Conservation (phyloP, 2,329 filamentous ascomycete genomes). For the Diaporthe ampelina region DNA sequence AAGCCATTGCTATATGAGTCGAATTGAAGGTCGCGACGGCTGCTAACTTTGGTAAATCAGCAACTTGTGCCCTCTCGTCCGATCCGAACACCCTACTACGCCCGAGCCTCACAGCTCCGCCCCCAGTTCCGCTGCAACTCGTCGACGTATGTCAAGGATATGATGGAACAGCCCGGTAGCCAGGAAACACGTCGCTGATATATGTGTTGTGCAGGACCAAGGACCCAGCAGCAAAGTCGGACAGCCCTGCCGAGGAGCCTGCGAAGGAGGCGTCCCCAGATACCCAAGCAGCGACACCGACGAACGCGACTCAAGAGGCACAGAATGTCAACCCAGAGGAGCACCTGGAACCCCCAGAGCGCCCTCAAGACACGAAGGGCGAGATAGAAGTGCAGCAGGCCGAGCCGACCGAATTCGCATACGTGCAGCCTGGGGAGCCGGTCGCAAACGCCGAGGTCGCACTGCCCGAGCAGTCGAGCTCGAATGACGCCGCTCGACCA, state of each 20-base stretch:
- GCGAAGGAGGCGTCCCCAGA: slow-evolving; percentile 21
- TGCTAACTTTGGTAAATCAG: slow-evolving; percentile 42
- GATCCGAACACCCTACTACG: slow-evolving; percentile 35
- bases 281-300: slow-evolving; percentile 2
- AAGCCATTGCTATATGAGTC: neutral
- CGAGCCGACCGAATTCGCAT: slow-evolving; percentile 13
- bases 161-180: no score
- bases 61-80: slow-evolving; percentile 43
- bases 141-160: slow-evolving; percentile 33
- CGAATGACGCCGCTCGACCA: neutral
- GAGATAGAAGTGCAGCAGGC: slow-evolving; percentile 32
- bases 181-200: neutral
- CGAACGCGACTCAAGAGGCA: neutral
- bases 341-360: slow-evolving; percentile 24
- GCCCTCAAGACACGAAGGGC: neutral
- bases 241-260: slow-evolving; percentile 27
- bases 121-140: slow-evolving; percentile 39
- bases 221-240: slow-evolving; percentile 30
- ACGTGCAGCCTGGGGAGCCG: slow-evolving; percentile 6
- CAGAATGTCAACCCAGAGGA: slow-evolving; percentile 25
- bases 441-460: slow-evolving; percentile 18
- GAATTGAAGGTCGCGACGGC: neutral
- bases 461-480: slow-evolving; percentile 5
- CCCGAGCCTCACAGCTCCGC: slow-evolving; percentile 36
- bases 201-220: slow-evolving; percentile 23